Evolutionary conservation across 768 basidiomycete species (phyloP), one percentile per base, ranked within the genome.

Genomic region (Russula sp.): DNA sequence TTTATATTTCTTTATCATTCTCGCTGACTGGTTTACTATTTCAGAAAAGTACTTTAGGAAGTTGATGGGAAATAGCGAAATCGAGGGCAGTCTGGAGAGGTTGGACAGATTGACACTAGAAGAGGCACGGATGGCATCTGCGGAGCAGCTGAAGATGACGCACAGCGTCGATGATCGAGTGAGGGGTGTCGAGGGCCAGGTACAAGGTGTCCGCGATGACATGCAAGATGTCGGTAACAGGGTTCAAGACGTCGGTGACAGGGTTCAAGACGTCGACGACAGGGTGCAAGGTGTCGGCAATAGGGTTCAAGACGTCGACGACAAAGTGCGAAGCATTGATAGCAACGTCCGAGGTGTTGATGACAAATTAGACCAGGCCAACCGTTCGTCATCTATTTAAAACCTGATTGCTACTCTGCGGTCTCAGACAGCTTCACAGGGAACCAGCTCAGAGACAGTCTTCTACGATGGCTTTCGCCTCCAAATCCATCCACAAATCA

Each of bases 401-500:
- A 10, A 3, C 28, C 34, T 13, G 6, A 13, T 20, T 1, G 5
- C 13, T 1, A 36, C 14, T 26, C 26, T 1, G 13, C 16, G 10
- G 1, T 5, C 32, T 22, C 18, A 32, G 3, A 13, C 26, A 14
- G 22, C 26, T 26, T 40, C 26, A 5, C 26, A 59, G 58, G 58
- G 9, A 26, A 28, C 36, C 48, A 50, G 0, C 49, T 50, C 6
- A 34, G 58, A 11, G 49, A 50, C 1, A 20, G 3, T 14, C 34
- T 50, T 4, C 48, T 26, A 28, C 34, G 24, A 59, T 59, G 58
- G 58, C 57, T 57, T 66, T 81, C 81, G 61, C 85, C 81, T 1
- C 57, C 48, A 50, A 36, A 59, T 40, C 58, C 58, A 10, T 49
- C 36, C 20, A 36, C 10, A 2, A 59, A 59, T 9, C 32, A 36